Base-by-base conservation (phyloP, 1,284 basidiomycete genomes). In the Tetrapyrgos nigripes region DNA sequence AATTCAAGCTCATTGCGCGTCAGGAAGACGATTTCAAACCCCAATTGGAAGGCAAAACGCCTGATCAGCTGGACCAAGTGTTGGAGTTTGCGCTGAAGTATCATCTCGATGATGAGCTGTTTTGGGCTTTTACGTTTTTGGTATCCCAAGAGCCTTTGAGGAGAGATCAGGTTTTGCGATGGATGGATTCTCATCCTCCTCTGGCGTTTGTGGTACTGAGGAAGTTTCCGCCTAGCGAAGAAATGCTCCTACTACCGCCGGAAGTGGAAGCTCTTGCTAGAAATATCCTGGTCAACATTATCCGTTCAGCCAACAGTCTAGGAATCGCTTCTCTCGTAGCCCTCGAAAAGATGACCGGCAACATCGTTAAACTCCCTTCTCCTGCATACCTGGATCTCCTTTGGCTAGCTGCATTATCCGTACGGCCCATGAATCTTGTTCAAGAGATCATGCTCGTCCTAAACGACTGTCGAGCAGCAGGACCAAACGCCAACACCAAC, bases 371-470 rank as follows among this genome's bases (percentile, higher is more conserved):
- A 9, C 68, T 87, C 13, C 66, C 71, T 21, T 64, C 82, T 3
- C 66, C 69, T 3, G 68, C 76, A 3, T 89, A 86, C 58, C 71
- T 82, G 19, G 79, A 85, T 40, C 66, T 86, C 5, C 72, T 88
- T 19, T 82, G 81, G 76, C 67, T 83, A 14, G 71, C 80, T 1
- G 72, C 81, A 0, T 70, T 82, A 14, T 81, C 78, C 47, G 77
- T 87, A 40, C 81, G 86, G 1, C 70, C 83, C 0, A 73, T 74
- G 27, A 71, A 78, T 10, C 73, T 87, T 3, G 74, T 82, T 1
- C 85, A 87, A 66, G 87, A 88, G 68, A 71, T 83, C 1, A 74
- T 88, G 9, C 70, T 88, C 1, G 83, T 86, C 2, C 69, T 88
- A 17, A 79, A 85, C 60, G 86, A 89, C 46, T 76, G 76, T 46